Percentiles rank a stretch among this genome's conserved stretches.
Conservation (phyloP, 768 basidiomycete species). For the Candolleomyces aberdarensis region DNA sequence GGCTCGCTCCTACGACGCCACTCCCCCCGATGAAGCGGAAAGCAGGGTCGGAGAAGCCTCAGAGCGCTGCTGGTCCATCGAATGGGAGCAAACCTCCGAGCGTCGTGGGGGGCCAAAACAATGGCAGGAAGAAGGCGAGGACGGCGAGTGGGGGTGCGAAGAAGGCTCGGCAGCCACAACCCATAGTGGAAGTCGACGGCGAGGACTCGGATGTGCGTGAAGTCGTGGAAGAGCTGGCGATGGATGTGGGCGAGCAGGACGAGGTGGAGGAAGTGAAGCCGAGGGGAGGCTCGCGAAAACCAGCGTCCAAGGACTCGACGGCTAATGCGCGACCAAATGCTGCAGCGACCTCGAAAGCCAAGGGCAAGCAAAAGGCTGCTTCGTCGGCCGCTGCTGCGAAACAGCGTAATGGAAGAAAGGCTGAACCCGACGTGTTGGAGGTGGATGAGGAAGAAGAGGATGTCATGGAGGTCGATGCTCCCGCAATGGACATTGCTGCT, state of each 20-base stretch:
- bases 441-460: slow-evolving; percentile 8
- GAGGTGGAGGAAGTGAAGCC: slow-evolving; percentile 15
- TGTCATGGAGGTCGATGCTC: slow-evolving; percentile 15
- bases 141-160: slow-evolving; percentile 1
- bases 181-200: background rate
- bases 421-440: slow-evolving; percentile 21
- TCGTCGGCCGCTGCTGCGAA: slow-evolving; percentile 3
- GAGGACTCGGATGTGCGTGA: slow-evolving; percentile 13
- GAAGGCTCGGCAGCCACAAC: background rate
- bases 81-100: slow-evolving; percentile 7
- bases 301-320: slow-evolving; percentile 9
- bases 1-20: slow-evolving; percentile 20
- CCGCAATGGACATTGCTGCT: slow-evolving; percentile 18
- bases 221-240: background rate
- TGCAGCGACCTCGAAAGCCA: slow-evolving; percentile 7
- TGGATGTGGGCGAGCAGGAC: slow-evolving; percentile 16
- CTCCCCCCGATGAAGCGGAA: slow-evolving; percentile 6
- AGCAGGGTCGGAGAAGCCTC: background rate
- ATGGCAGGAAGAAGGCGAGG: background rate
- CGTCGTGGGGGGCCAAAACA: background rate
- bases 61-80: background rate
- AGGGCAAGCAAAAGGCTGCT: slow-evolving; percentile 14
- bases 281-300: slow-evolving; percentile 18
- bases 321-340: background rate
- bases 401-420: slow-evolving; percentile 15